Base-by-base conservation (phyloP, 1,284 basidiomycete species). In the Ustilago curta region DNA sequence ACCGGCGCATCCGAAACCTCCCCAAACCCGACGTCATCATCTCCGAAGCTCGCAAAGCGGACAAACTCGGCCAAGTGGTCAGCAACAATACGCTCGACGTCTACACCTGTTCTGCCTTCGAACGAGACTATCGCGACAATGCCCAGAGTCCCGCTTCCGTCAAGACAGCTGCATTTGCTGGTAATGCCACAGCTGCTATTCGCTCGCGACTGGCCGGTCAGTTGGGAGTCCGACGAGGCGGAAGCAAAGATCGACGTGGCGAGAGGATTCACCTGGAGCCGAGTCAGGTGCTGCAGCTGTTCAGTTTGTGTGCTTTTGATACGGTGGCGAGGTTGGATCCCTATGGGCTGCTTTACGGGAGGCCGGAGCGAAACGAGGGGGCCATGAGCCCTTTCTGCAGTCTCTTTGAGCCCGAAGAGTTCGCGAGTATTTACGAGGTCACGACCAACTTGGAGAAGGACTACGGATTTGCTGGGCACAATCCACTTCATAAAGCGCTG, bases 61-160 rank as follows among this genome's bases (percentile, higher is more conserved):
- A 69, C 48, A 68, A 67, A n/a, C 59, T 60, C 25, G 64, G 63
- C 21, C 60, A 69, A 42, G 25, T 39, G 19, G 43, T 42, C 14
- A 66, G 62, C 56, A 75, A 75, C 53, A 75, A 75, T 42, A 75
- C 72, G 19, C 67, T 75, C 32, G 72, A 75, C 43, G 72, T 75
- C 53, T 70, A 75, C 57, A 75, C 72, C 2, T 75, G 72, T 29
- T 39, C 51, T 3, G 59, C 61, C 4, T 75, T 75, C 40, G 72
- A 75, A 23, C 55, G 51, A 14, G 49, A 56, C 14, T 57, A 55
- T 12, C 66, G 72, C 29, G 63, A 70, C 59, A 70, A 70, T 29
- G 67, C 67, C 4, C 61, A 59, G 32, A 66, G 59, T 25, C 66
- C 55, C 1, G 56, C 58, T 1, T 50, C 66, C 8, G 47, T 52